Evolutionary conservation across 164 flowering plant species (phyloP).

Genomic region (Macadamia integrifolia): DNA sequence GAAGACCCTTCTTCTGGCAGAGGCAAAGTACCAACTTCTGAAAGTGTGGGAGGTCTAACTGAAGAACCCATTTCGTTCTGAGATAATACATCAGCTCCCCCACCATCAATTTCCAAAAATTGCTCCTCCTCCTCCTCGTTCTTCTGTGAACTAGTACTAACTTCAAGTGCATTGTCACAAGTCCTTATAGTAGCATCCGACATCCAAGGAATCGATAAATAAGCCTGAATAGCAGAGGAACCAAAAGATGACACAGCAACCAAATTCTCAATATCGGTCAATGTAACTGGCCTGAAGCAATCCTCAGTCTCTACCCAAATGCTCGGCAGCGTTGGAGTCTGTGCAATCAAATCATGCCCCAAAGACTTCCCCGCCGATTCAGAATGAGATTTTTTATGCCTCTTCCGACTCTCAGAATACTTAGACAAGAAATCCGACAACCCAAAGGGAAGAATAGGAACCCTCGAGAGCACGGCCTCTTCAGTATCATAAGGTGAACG

Average conservation of each 20-base stretch:
- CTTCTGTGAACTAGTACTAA: background rate
- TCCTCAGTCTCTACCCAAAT: slow-evolving; percentile 78
- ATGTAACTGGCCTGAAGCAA: slow-evolving; percentile 56
- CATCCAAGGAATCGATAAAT: slow-evolving; percentile 36
- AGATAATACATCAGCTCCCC: slow-evolving; percentile 9
- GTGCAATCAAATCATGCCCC: slow-evolving; percentile 12
- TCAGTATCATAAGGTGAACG: slow-evolving; percentile 73
- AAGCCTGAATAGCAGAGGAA: slow-evolving; percentile 15
- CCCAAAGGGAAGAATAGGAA: slow-evolving; percentile 53
- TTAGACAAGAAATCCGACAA: slow-evolving; percentile 47
- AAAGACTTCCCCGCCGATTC: slow-evolving; percentile 33
- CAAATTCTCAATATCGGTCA: slow-evolving; percentile 56
- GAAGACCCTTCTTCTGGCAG: no score
- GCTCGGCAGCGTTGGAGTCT: slow-evolving; percentile 14
- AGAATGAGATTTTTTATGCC: slow-evolving; percentile 60
- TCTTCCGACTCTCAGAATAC: slow-evolving; percentile 41
- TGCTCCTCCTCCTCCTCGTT: slow-evolving; percentile 1
- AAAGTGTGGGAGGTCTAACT: background rate
- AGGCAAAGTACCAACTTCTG: no score
- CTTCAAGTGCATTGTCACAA: slow-evolving; percentile 7
- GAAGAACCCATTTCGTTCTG: slow-evolving; percentile 14
- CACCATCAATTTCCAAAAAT: slow-evolving; percentile 22
- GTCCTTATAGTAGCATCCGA: slow-evolving; percentile 2
- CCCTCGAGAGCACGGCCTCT: slow-evolving; percentile 31
- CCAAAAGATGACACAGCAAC: slow-evolving; percentile 16